Conservation (phyloP, 2,329 filamentous ascomycete genomes). For the Diaporthe ampelina region DNA sequence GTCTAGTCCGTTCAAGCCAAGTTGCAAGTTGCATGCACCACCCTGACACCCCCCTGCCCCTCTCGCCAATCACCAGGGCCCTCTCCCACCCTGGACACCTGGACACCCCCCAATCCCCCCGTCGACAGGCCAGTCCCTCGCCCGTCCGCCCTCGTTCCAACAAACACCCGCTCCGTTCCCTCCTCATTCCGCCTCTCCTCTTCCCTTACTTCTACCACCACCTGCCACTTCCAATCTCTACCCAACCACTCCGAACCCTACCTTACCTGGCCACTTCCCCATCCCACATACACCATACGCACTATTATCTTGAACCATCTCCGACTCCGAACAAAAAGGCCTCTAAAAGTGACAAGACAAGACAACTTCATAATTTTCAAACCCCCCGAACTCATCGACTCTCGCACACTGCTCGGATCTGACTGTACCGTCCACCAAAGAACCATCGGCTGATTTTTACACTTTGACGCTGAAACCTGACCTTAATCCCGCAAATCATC, state of each 20-base stretch:
- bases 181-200: conserved; percentile 33
- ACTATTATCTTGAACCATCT: conserved; percentile 4
- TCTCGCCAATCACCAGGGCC: conserved; percentile 22
- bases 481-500: conserved; percentile 37
- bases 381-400: too few species aligned
- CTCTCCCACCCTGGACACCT: conserved; percentile 23
- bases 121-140: conserved; percentile 34
- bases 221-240: conserved; percentile 27
- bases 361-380: conserved; percentile 16
- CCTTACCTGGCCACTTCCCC: conserved; percentile 32
- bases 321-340: conserved; percentile 4
- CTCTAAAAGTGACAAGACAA: not conserved
- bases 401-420: not conserved
- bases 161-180: conserved; percentile 35
- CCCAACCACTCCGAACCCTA: conserved; percentile 39
- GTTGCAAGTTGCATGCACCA: conserved; percentile 34
- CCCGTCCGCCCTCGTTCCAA: conserved; percentile 34
- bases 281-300: conserved; percentile 22
- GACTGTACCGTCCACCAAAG: conserved; percentile 2
- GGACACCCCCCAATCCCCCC: conserved; percentile 15
- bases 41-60: conserved; percentile 23
- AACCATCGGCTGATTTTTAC: conserved; percentile 31
- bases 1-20: conserved; percentile 26
- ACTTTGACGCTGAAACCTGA: conserved; percentile 16
- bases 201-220: conserved; percentile 40